phyloP scores from a whole-genome alignment of 371 early-diverging fungal species.

The Batkoa obscura region DNA sequence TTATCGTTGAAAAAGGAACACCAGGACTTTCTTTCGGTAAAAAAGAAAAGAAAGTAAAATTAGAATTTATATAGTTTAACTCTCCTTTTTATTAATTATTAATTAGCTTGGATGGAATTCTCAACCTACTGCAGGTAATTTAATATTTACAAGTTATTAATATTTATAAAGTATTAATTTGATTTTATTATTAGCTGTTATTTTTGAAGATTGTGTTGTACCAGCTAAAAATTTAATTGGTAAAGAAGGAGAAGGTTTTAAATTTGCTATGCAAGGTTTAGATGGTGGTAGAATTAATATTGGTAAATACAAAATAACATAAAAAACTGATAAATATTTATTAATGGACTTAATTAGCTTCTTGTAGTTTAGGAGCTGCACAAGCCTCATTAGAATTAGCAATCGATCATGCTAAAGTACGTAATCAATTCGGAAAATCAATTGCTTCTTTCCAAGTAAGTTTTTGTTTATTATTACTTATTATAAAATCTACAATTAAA shows the following conservation, averaged over 20 bases:
- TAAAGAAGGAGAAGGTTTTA: conserved; percentile 33
- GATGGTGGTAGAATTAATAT: conserved; percentile 43
- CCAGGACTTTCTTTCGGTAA: conserved; percentile 39
- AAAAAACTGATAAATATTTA: too few relatives aligned
- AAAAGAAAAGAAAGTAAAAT: conserved; percentile 26
- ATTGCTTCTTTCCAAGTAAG: conserved; percentile 16
- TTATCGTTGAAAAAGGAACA: conserved; percentile 32
- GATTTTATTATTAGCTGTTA: conserved; percentile 13
- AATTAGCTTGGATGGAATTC: conserved; percentile 27
- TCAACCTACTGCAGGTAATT: conserved; percentile 21
- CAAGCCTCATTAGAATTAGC: conserved; percentile 28
- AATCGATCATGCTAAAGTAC: conserved; percentile 25
- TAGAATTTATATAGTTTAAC: too few relatives aligned
- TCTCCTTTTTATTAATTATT: too few relatives aligned
- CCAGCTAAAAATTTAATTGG: conserved; percentile 31
- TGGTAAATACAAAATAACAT: conserved; percentile 9
- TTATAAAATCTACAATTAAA: too few relatives aligned
- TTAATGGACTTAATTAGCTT: conserved; percentile 12
- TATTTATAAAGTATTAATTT: too few relatives aligned
- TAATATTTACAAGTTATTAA: too few relatives aligned
- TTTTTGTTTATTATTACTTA: too few relatives aligned
- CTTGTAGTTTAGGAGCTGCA: conserved; percentile 39
- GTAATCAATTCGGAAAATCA: conserved; percentile 31
- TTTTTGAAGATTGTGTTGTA: conserved; percentile 31
- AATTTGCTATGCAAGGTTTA: conserved; percentile 40